Conservation (phyloP, 1,139 yeast species). For the Scheffersomyces illinoinensis region DNA sequence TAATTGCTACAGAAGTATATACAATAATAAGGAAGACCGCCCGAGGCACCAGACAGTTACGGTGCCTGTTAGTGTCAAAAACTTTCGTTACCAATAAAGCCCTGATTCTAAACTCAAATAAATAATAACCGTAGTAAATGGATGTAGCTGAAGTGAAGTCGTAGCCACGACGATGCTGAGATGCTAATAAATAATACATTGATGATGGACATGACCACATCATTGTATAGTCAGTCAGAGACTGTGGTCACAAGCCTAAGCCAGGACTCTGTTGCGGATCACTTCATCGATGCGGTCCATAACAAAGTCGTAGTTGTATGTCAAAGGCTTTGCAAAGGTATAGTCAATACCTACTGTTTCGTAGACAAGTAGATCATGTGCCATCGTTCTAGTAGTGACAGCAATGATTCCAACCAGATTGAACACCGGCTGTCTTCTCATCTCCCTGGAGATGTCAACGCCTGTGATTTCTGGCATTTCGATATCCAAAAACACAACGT, state of each 20-base stretch:
- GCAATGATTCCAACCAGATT: slow-evolving; percentile 38
- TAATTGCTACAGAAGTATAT: background rate
- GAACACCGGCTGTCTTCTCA: slow-evolving; percentile 19
- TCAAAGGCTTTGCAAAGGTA: slow-evolving; percentile 45
- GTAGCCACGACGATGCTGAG: background rate
- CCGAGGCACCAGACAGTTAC: background rate
- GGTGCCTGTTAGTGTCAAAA: background rate
- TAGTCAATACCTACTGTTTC: slow-evolving; percentile 39
- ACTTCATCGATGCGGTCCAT: slow-evolving; percentile 18
- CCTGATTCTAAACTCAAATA: background rate
- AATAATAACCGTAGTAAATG: background rate
- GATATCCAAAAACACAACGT: slow-evolving; percentile 43
- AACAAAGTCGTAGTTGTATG: slow-evolving; percentile 19
- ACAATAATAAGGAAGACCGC: background rate
- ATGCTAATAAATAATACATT: background rate
- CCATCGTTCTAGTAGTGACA: slow-evolving; percentile 38
- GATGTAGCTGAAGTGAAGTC: background rate
- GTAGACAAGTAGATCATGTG: slow-evolving; percentile 31
- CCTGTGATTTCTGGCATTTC: slow-evolving; percentile 51
- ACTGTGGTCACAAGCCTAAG: background rate
- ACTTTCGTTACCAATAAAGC: background rate
- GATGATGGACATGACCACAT: background rate
- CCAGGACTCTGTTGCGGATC: slow-evolving; percentile 9
- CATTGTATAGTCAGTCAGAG: background rate
- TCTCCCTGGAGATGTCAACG: slow-evolving; percentile 34